Evolutionary conservation across 768 basidiomycete genomes (phyloP), one percentile per base, ranked within the genome.

Genomic region (Boletus bicolor): DNA sequence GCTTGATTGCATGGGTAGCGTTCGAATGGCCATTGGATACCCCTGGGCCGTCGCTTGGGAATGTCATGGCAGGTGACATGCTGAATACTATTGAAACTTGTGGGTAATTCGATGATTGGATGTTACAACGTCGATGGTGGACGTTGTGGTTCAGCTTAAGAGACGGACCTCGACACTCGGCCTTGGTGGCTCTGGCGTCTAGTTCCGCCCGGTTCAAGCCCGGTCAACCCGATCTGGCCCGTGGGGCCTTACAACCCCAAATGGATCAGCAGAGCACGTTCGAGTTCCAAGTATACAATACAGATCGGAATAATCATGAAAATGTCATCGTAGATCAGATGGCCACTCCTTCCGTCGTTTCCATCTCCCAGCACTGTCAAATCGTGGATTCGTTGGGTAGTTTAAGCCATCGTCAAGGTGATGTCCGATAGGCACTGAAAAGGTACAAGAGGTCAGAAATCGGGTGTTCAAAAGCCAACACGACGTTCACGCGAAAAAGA

Each of bases 311-410:
- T 52, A 44, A 48, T 38, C 10, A 38, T 14, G 26, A 44, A 11
- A 42, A 57, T 26, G 44, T 79, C 76, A 91, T 58, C 74, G 82
- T 64, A 91, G 68, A 53, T 80, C 82, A 51, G 67, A 67, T 0
- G 89, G 89, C 91, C 91, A 92, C 53, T 89, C 86, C 26, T 70
- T 73, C 37, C 91, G 78, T 64, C 79, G 76, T 51, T 78, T 72
- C 84, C 85, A 86, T 38, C 82, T 75, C 48, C 91, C 91, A 44
- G 85, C 80, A 1, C 65, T 60, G 65, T 87, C 86, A 68, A 90
- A 91, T 15, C 91, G 80, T 38, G 87, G 87, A 64, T 92, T 93
- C 11, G 78, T 76, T 19, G 79, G 79, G 65, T 84, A 92, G 35
- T 72, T 71, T 26, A 88, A 56, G 4, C 90, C 91, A 64, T 90